Conservation (phyloP, 257 asterid genomes). For the Galeopsis tetrahit region DNA sequence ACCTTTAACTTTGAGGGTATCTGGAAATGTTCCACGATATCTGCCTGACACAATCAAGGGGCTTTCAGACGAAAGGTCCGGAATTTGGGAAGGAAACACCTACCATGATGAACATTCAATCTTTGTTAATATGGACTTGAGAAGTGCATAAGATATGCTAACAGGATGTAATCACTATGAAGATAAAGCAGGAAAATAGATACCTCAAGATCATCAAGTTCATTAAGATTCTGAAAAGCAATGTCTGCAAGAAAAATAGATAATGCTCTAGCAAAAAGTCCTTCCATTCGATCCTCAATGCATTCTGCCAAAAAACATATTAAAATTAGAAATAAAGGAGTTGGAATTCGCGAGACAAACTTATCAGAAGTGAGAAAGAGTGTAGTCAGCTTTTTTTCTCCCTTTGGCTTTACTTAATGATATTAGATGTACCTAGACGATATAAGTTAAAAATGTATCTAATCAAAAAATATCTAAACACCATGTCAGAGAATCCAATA, state of each 20-base stretch:
- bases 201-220: constrained; percentile 80
- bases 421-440: not conserved
- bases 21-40: constrained; percentile 80
- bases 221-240: constrained; percentile 65
- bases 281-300: constrained; percentile 66
- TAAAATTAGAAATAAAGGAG: constrained; percentile 31
- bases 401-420: not conserved
- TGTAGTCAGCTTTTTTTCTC: not conserved
- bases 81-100: constrained; percentile 86
- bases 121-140: constrained; percentile 31
- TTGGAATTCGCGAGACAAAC: constrained; percentile 7
- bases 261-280: constrained; percentile 70
- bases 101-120: constrained; percentile 38
- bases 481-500: not conserved
- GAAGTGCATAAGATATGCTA: constrained; percentile 10
- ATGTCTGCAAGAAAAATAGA: constrained; percentile 71
- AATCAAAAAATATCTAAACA: not conserved
- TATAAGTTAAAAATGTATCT: not conserved
- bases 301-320: constrained; percentile 63
- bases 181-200: constrained; percentile 8
- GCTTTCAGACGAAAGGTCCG: constrained; percentile 80
- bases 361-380: not conserved
- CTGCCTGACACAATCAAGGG: constrained; percentile 86
- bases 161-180: not conserved
- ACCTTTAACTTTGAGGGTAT: constrained; percentile 62